phyloP scores from a whole-genome alignment of 2,329 filamentous ascomycete genomes.

The Amylocarpus encephaloides region DNA sequence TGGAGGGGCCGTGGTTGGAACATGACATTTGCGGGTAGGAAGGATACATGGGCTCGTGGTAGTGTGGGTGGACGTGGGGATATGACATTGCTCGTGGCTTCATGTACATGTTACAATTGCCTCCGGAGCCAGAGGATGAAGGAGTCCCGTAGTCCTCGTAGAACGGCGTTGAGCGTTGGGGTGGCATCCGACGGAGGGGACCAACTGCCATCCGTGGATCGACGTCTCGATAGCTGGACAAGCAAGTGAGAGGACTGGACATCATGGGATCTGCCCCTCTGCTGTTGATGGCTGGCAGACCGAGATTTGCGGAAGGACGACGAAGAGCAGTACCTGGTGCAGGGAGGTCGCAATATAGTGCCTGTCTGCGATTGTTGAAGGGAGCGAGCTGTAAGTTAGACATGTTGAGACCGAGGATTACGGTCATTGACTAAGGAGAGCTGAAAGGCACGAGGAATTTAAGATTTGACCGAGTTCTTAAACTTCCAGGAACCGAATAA shows the following conservation, averaged over 20 bases:
- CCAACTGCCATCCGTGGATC: background rate
- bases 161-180: background rate
- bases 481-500: no score
- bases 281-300: background rate
- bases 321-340: background rate
- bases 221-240: background rate
- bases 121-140: background rate
- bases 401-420: background rate
- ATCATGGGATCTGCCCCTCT: background rate
- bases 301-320: background rate
- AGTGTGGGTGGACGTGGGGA: background rate
- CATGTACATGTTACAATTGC: background rate
- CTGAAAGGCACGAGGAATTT: background rate
- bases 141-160: background rate
- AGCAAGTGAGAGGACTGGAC: background rate
- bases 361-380: background rate
- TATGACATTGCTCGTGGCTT: background rate
- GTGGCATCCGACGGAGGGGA: background rate
- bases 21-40: background rate
- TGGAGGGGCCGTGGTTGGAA: background rate
- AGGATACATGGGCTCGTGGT: background rate
- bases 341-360: background rate
- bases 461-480: no score
- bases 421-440: background rate
- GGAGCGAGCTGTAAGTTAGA: slow-evolving; percentile 1